Evolutionary conservation across 1,139 yeast species (phyloP), one percentile per base, ranked within the genome.

Genomic region (Diutina sp.): DNA sequence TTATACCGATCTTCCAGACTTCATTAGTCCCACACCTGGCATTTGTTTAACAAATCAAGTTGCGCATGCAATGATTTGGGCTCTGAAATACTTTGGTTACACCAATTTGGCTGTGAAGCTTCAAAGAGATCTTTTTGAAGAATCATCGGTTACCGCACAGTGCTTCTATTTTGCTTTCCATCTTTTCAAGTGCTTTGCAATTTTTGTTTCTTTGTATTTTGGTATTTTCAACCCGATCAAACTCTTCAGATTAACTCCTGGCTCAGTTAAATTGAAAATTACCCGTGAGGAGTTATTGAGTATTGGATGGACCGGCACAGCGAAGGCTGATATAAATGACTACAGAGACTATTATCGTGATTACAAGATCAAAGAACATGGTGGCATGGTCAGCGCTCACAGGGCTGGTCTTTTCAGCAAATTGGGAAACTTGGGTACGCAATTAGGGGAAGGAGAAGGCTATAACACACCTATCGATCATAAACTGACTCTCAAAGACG

Each of bases 291-390:
- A 78, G 61, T 78, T 93, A 63, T 66, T 84, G 54, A 71, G 71
- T 11, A 73, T 90, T 63, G 98, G 98, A 54, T 93, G 98, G 98
- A 90, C 97, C 28, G 96, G 97, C 56, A 79, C 95, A 29, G 86
- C 84, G 69, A 84, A 84, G 64, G 87, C 86, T 18, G 78, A 85
- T 28, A 73, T 82, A 35, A 85, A 82, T 51, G 91, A 84, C 61
- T 93, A 86, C 77, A 81, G 80, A 64, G 88, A 85, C 59, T 78
- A 73, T 64, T 87, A 83, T 76, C 82, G 93, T 66, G 83, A 83
- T 57, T 72, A 71, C 65, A 78, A 79, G 67, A 81, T 88, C 66
- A 79, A 83, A 63, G 78, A 82, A 63, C 79, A 74, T 61, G 97
- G 97, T 57, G 93, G 96, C 21, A 76, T 89, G 66, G 80, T 90